Percentiles rank a stretch among this genome's conserved stretches.
Evolutionary conservation across 1,139 yeast genomes (phyloP).

Genomic region (Eremothecium gossypii): DNA sequence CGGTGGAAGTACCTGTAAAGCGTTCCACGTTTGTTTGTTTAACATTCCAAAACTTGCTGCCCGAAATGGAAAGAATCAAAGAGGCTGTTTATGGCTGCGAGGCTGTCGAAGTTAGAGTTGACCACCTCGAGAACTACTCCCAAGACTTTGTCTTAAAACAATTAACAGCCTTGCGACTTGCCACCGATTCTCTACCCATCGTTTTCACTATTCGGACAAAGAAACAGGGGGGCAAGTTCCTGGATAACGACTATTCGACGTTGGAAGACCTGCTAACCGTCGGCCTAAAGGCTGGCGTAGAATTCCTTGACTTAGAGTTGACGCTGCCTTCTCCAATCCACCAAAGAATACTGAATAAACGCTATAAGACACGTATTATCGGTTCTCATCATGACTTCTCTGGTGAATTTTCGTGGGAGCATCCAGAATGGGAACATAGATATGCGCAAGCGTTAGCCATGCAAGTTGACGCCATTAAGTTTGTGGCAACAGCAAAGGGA

Average conservation of each 20-base stretch:
- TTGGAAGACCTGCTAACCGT: conserved; percentile 46
- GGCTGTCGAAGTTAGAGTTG: conserved; percentile 81
- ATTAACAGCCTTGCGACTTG: conserved; percentile 56
- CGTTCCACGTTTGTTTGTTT: conserved; percentile 69
- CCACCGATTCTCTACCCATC: conserved; percentile 57
- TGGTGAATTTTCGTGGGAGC: conserved; percentile 56
- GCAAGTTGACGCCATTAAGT: conserved; percentile 69
- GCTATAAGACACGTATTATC: conserved; percentile 59
- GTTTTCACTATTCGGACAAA: conserved; percentile 71
- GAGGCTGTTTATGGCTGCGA: conserved; percentile 59
- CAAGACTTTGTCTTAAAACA: conserved; percentile 61
- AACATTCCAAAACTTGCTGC: conserved; percentile 49
- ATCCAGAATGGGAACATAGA: conserved; percentile 64
- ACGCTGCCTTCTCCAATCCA: conserved; percentile 32
- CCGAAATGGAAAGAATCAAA: conserved; percentile 39
- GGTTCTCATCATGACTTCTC: conserved; percentile 73
- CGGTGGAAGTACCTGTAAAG: conserved; percentile 37
- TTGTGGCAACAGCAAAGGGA: conserved; percentile 65
- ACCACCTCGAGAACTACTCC: conserved; percentile 46
- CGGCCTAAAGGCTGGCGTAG: conserved; percentile 63
- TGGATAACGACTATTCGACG: conserved; percentile 41
- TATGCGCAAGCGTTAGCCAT: conserved; percentile 57
- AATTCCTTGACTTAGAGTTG: conserved; percentile 46
- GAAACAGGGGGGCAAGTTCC: conserved; percentile 77
- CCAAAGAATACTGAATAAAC: conserved; percentile 37